These are phyloP conservation scores for Brassica rapa DNA, from an alignment of 345 rosid species.

Conservation along the genomic window DNA sequence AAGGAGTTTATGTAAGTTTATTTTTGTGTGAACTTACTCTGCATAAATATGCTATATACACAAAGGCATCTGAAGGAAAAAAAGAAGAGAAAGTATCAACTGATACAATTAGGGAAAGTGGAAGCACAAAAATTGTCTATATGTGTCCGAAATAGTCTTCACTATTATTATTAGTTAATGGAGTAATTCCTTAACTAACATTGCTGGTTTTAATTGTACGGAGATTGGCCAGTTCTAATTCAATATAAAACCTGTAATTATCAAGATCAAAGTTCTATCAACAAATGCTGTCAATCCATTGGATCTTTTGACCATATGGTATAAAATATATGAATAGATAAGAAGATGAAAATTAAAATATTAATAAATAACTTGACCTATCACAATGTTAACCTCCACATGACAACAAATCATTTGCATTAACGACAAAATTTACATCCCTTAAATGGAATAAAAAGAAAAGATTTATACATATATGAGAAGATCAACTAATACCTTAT, in stretches of 20 bases:
- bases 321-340: constrained; percentile 30
- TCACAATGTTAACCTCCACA: constrained; percentile 28
- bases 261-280: constrained; percentile 4
- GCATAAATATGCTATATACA: not conserved
- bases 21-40: constrained; percentile 12
- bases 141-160: constrained; percentile 32
- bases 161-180: constrained; percentile 3
- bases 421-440: not conserved
- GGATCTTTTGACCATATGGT: constrained; percentile 22
- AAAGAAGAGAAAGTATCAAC: constrained; percentile 26
- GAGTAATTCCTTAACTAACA: constrained; percentile 11
- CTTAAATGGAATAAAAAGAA: not conserved
- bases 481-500: not conserved
- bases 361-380: constrained; percentile 27
- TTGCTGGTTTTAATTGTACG: constrained; percentile 14
- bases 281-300: constrained; percentile 22
- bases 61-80: not conserved
- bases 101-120: constrained; percentile 40
- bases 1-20: constrained; percentile 12
- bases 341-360: constrained; percentile 22
- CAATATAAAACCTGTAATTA: constrained; percentile 15
- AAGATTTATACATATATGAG: not conserved
- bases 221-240: constrained; percentile 13
- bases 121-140: constrained; percentile 18
- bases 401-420: not conserved